Base-by-base conservation (phyloP, 2,329 filamentous ascomycete genomes). In the Cladosporium austrohemisphaericum region DNA sequence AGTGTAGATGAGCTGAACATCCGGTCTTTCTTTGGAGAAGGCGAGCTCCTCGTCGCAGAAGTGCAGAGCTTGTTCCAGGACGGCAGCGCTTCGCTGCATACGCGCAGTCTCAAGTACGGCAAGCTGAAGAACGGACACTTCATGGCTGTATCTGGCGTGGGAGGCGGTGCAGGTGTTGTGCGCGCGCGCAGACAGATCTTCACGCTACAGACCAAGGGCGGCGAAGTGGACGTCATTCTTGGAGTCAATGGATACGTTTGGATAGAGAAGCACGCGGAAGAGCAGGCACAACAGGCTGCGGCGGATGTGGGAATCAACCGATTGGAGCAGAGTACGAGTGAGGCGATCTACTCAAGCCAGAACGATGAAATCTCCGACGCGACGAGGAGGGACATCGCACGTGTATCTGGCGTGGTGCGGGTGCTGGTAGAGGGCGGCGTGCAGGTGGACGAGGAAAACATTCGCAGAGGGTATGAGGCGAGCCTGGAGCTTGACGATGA, bases 201-300 rank as follows among this genome's bases (percentile, higher is more conserved):
- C 79, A 93, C 89, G 0, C 74, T 95, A 60, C 80, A 85, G 52
- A 71, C 76, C 26, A 61, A 70, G 52, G 77, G 80, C 45, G 84
- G 83, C 55, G 80, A 83, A 40, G 80, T 98, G 22, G 88, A 96
- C 64, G 82, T 97, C 6, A 79, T 95, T 45, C 76, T 98, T 1
- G 93, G 93, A 2, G 93, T 98, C 31, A 98, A 98, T 62, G 93
- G 93, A 1, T 97, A 94, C 66, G 90, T 97, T 51, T 98, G 89
- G 86, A 91, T 97, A 63, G 84, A 85, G 68, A 91, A 88, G 72
- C 89, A 95, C 60, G 83, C 87, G 57, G 78, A 77, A 3, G 37
- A 33, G 29, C 65, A 65, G 14, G 68, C 61, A 2, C 68, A 77
- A 35, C 71, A 73, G n/a, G 43, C 22, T 23, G 19, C 23, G 32